Percentiles rank a stretch among this genome's conserved stretches.
Conservation (phyloP, 305 asterid species). For the Solanum hybrid region DNA sequence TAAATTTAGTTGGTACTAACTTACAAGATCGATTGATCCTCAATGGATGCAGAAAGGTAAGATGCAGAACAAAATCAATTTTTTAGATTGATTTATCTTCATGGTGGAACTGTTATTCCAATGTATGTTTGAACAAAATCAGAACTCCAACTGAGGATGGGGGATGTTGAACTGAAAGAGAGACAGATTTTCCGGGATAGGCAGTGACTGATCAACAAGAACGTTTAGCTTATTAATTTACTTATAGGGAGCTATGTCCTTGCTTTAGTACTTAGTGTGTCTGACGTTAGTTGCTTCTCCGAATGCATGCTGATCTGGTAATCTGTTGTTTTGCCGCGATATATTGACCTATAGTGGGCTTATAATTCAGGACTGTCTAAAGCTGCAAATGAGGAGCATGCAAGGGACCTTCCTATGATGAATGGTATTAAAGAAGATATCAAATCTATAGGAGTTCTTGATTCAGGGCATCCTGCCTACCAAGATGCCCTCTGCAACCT, state of each 20-base stretch:
- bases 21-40: not conserved
- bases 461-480: slow-evolving; percentile 61
- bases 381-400: slow-evolving; percentile 85
- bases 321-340: not conserved
- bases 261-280: not conserved
- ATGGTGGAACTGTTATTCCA: not conserved
- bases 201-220: not conserved
- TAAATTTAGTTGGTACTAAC: not conserved
- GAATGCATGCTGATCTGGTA: not conserved
- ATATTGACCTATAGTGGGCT: not conserved
- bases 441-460: slow-evolving; percentile 79
- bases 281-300: not conserved
- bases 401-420: slow-evolving; percentile 74
- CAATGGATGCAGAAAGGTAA: not conserved
- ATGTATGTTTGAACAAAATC: not conserved
- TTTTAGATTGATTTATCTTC: not conserved
- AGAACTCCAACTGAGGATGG: not conserved
- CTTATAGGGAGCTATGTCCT: not conserved
- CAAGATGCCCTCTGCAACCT: slow-evolving; percentile 63
- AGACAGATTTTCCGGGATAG: not conserved
- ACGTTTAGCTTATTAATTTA: not conserved
- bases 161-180: not conserved
- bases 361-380: slow-evolving; percentile 55
- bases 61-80: not conserved
- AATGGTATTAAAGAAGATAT: slow-evolving; percentile 95